Conservation (phyloP, 805 yeast species). For the Lipomyces spencermartinsiae region DNA sequence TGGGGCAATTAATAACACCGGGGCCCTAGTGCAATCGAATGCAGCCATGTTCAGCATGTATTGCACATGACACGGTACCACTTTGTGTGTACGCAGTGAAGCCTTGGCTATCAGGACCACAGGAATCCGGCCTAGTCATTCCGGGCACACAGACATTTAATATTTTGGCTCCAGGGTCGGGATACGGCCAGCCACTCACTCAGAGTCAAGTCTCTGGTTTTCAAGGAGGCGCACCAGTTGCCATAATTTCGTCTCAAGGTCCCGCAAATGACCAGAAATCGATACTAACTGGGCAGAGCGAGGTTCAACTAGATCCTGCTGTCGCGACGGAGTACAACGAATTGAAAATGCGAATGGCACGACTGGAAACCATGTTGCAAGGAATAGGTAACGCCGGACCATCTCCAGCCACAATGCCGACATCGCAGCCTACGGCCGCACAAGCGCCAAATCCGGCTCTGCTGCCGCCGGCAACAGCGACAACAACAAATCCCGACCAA, state of each 20-base stretch:
- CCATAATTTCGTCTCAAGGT: not conserved
- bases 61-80: conserved; percentile 29
- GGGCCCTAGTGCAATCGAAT: conserved; percentile 30
- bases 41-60: conserved; percentile 37
- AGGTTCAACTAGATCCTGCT: not conserved
- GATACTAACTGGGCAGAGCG: not conserved
- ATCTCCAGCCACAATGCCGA: not conserved
- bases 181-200: not conserved
- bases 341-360: conserved; percentile 29
- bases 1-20: not conserved
- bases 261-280: not conserved
- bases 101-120: conserved; percentile 27
- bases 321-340: conserved; percentile 23
- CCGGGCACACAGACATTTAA: conserved; percentile 25
- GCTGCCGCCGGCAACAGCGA: not conserved
- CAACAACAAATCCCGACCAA: not conserved
- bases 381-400: not conserved
- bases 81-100: conserved; percentile 36
- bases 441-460: not conserved
- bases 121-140: not conserved
- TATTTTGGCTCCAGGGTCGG: not conserved
- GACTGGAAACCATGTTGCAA: conserved; percentile 21
- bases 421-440: not conserved
- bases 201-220: not conserved
- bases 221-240: not conserved